These are phyloP conservation scores for Rhodotorula sp. DNA, from an alignment of 1,284 basidiomycete genomes.

Conservation along the genomic window DNA sequence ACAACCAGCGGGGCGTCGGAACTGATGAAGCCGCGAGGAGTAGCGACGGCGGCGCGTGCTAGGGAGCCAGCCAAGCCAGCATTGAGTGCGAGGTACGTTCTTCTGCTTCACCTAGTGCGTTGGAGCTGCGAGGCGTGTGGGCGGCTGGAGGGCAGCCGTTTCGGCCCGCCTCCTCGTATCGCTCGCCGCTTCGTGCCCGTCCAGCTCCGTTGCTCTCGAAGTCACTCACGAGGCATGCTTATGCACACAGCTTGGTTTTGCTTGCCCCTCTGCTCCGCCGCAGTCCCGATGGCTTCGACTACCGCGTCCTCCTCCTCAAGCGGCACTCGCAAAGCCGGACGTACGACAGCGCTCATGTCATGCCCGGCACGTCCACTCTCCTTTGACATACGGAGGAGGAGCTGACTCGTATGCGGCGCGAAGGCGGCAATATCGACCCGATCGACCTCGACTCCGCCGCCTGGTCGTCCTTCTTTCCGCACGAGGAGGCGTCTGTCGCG, in stretches of 20 bases:
- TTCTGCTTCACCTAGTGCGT: not conserved
- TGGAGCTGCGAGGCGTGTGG: not conserved
- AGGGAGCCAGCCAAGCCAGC: not conserved
- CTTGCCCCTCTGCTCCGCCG: constrained; percentile 34
- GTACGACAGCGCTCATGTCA: constrained; percentile 41
- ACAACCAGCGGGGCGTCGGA: not conserved
- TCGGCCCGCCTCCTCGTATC: no score
- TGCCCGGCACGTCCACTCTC: constrained; percentile 34
- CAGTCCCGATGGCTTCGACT: constrained; percentile 41
- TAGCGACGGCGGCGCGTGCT: not conserved
- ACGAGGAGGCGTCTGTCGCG: not conserved
- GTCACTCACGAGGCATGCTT: not conserved
- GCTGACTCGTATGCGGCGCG: not conserved
- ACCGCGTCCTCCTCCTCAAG: constrained; percentile 41
- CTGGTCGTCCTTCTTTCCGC: constrained; percentile 15
- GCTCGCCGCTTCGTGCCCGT: no score
- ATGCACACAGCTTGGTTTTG: constrained; percentile 26
- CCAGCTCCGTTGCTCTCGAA: not conserved
- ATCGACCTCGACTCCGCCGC: constrained; percentile 23
- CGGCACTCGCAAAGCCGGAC: constrained; percentile 27
- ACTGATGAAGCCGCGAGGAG: not conserved
- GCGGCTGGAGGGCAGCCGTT: not conserved
- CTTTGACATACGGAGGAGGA: no score
- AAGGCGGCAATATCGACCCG: constrained; percentile 44
- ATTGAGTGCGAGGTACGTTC: not conserved